These are phyloP conservation scores for Lasiosphaeris hirsuta DNA, from an alignment of 495 filamentous ascomycete species.

Conservation along the genomic window DNA sequence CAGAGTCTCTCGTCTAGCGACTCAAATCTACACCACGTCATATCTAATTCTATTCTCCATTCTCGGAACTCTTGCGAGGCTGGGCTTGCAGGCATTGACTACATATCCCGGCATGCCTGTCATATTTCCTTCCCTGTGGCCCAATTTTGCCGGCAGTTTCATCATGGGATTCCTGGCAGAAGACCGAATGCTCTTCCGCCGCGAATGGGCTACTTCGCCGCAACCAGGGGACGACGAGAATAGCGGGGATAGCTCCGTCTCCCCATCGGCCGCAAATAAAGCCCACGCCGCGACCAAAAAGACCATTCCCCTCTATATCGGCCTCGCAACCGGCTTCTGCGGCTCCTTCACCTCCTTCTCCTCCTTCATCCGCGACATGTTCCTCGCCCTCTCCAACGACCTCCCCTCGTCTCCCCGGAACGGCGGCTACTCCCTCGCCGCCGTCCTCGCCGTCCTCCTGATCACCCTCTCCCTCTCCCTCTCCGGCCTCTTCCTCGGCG, in stretches of 20 bases:
- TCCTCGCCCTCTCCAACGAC: conserved; percentile 79
- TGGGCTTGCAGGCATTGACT: conserved; percentile 79
- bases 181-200: conserved; percentile 71
- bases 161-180: conserved; percentile 84
- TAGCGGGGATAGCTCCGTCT: conserved; percentile 8
- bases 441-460: conserved; percentile 66
- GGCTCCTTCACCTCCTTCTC: conserved; percentile 92
- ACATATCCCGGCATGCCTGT: conserved; percentile 76
- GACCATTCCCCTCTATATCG: conserved; percentile 85
- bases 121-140: conserved; percentile 75
- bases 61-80: conserved; percentile 77
- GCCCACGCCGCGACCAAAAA: conserved; percentile 64
- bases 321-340: conserved; percentile 90
- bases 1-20: conserved; percentile 53
- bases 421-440: conserved; percentile 79
- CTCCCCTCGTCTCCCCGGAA: conserved; percentile 52
- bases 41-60: conserved; percentile 87
- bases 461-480: conserved; percentile 66
- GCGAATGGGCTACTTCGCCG: conserved; percentile 52
- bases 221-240: too few species aligned
- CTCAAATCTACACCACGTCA: conserved; percentile 71
- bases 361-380: conserved; percentile 79
- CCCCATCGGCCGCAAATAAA: conserved; percentile 44
- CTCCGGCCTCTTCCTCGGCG: conserved; percentile 65
- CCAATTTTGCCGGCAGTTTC: conserved; percentile 81